These are phyloP conservation scores for Shiraia sp. DNA, from an alignment of 2,329 filamentous ascomycete species.

Conservation along the genomic window DNA sequence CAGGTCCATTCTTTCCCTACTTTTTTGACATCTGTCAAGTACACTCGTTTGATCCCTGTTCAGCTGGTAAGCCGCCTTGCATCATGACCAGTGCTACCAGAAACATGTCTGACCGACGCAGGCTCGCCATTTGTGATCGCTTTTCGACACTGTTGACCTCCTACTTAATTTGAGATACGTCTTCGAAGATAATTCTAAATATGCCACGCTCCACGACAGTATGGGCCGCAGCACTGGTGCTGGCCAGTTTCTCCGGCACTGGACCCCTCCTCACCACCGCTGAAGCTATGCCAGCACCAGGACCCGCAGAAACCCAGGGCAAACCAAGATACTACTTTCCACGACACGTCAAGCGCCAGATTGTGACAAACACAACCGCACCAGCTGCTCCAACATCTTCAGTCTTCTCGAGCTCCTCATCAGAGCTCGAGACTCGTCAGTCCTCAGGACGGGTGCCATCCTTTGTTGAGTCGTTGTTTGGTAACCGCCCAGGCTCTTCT, in stretches of 20 bases:
- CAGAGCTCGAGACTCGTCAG: conserved; percentile 24
- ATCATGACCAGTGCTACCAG: too few relatives aligned
- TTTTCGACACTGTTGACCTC: conserved; percentile 25
- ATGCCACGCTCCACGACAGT: conserved; percentile 52
- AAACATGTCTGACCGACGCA: conserved; percentile 18
- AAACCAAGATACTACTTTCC: conserved; percentile 54
- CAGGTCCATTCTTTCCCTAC: conserved; percentile 46
- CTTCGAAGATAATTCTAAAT: conserved; percentile 38
- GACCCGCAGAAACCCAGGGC: conserved; percentile 37
- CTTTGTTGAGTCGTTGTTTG: conserved; percentile 32
- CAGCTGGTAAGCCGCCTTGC: too few relatives aligned
- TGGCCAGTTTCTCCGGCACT: conserved; percentile 51
- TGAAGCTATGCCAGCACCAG: conserved; percentile 53
- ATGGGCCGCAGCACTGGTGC: conserved; percentile 52
- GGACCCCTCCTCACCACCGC: conserved; percentile 51
- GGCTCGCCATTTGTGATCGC: conserved; percentile 19
- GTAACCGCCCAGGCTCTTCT: conserved; percentile 18
- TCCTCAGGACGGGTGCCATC: too few relatives aligned
- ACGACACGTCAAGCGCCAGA: conserved; percentile 51
- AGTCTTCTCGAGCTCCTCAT: conserved; percentile 24
- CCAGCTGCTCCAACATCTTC: conserved; percentile 29
- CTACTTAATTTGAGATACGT: conserved; percentile 31
- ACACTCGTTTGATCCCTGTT: conserved; percentile 54
- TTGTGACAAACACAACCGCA: conserved; percentile 40
- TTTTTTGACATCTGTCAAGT: conserved; percentile 52